Base-by-base conservation (phyloP, 2,329 filamentous ascomycete genomes). In the Fusarium citri region DNA sequence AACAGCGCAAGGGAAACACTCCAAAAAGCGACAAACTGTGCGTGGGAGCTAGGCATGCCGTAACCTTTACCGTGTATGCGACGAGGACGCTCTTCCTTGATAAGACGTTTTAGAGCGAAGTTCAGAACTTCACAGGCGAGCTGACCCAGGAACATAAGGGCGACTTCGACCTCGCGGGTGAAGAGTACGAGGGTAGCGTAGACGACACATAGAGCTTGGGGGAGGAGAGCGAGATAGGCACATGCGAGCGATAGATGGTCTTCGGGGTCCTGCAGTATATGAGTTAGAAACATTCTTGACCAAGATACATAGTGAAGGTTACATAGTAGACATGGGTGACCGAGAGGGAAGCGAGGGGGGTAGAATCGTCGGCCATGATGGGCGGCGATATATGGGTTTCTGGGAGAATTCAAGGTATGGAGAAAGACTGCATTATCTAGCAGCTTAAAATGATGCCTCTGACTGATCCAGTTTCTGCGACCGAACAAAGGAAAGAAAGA, bases 321-420 rank as follows among this genome's bases (percentile, higher is more conserved):
- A 97, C 94, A 86, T 98, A 98, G 84, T 96, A 93, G 74, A 98
- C 94, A 83, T 98, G 95, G 14, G 96, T 98, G 73, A 99, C 83
- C 54, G 95, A 97, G 66, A 99, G 87, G 25, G 95, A 98, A 54
- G 94, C 94, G 60, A 98, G 85, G 42, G 92, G 89, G n/a, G 76
- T 65, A n/a, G 72, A 72, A 55, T 73, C 72, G 61, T 74, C 65
- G 49, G 72, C 73, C 72, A 76, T 76, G 70, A 62, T 73, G 68
- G 55, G 62, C 40, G 55, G 62, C 40, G 48, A 31, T 40, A 31
- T 45, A 37, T 25, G 25, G 16, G 34, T 49, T 26, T 22, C 40
- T 10, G 55, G 20, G 31, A 59, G 30, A 25, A 47, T 59, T 55
- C 25, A 61, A 60, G 31, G 25, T n/a, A 37, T 37, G 30, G 26